Evolutionary conservation across 768 basidiomycete species (phyloP), one percentile per base, ranked within the genome.

Genomic region (Paxillus rubicundulus): DNA sequence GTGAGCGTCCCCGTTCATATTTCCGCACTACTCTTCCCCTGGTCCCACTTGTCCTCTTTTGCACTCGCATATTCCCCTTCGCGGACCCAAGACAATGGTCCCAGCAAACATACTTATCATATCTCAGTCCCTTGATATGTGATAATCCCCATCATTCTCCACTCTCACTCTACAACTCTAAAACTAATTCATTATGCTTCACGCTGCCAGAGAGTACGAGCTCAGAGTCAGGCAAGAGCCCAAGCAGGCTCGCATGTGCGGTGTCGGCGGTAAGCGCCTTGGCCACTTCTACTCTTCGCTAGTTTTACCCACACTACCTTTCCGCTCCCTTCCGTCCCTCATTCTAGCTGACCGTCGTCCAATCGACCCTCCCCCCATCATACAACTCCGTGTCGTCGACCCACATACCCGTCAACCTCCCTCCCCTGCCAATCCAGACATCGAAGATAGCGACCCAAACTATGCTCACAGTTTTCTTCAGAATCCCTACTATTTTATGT

Each of bases 401-500:
- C 85, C 82, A 9, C 61, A 72, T 24, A 64, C 69, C 30, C 73
- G 66, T 27, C 65, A 65, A 21, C 68, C 65, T 0, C 69, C 69
- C 10, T 57, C 59, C 9, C 53, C 66, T 0, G 52, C 59, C 3
- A 67, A 70, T 6, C 58, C 62, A 32, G 69, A 68, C 24, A 61
- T 70, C 16, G 71, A 69, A 6, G 69, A 71, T 21, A 58, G 66
- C 4, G 72, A 73, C 52, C 67, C 64, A 24, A 64, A 61, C 39
- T 78, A 85, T 64, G 74, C 79, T 1, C 77, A 82, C 50, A 80
- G 76, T 18, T 92, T 84, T 66, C 78, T 92, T 16, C 91, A 93
- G 66, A 92, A 95, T 60, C 93, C 93, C 0, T 95, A 95, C 67
- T 96, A 93, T 67, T 94, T 96, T 70, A 95, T 95, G 89, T 94